These are phyloP conservation scores for Exophiala viscosa DNA, from an alignment of 2,329 filamentous ascomycete species.

Conservation along the genomic window DNA sequence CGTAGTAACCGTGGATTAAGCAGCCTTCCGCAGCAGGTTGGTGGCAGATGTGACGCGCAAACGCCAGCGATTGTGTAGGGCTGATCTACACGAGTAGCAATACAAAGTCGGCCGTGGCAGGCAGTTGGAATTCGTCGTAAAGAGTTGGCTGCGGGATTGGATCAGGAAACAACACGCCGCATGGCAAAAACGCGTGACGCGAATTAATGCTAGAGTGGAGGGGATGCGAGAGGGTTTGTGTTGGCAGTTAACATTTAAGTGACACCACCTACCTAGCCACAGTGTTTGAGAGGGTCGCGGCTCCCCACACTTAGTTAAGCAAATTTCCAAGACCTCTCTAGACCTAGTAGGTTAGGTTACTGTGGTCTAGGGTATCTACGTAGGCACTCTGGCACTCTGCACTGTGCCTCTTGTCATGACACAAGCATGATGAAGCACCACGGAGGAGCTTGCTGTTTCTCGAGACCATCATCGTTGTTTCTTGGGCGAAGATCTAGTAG, in stretches of 20 bases:
- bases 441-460: too few species aligned
- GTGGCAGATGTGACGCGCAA: too few species aligned
- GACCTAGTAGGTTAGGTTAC: too few species aligned
- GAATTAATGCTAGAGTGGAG: slow-evolving; percentile 5
- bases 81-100: neutral
- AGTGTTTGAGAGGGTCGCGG: too few species aligned
- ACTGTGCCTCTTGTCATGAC: too few species aligned
- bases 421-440: too few species aligned
- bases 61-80: neutral
- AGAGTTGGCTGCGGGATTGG: neutral
- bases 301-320: too few species aligned
- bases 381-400: too few species aligned
- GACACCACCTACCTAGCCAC: neutral
- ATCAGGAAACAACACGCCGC: slow-evolving; percentile 5
- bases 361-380: too few species aligned
- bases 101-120: neutral
- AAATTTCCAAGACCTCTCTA: too few species aligned
- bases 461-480: too few species aligned
- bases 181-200: slow-evolving; percentile 13
- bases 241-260: neutral
- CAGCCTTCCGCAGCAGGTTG: neutral
- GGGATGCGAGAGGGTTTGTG: neutral
- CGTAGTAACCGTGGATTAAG: neutral
- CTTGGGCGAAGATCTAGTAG: too few species aligned
- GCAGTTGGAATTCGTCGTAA: neutral